Percentiles rank a stretch among this genome's conserved stretches.
These are phyloP conservation scores for Phytophthora pluvialis DNA, from an alignment of 352 stramenopile genomes.

Conservation along the genomic window DNA sequence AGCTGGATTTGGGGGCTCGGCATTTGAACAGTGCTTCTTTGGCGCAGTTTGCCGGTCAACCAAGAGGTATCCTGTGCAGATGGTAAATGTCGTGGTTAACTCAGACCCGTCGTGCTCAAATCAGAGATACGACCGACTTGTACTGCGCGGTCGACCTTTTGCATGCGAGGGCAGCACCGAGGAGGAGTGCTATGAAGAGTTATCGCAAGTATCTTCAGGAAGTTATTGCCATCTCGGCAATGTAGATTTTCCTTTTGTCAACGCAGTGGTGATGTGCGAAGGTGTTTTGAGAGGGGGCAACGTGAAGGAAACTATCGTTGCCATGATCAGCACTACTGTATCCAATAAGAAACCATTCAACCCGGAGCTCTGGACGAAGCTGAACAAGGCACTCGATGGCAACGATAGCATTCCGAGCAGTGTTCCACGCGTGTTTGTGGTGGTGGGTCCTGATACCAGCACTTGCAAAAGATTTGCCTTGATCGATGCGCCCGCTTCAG, in stretches of 20 bases:
- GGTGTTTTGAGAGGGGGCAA: constrained; percentile 24
- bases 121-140: constrained; percentile 35
- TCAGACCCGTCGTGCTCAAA: constrained; percentile 31
- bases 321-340: constrained; percentile 25
- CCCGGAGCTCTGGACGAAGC: constrained; percentile 11
- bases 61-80: constrained; percentile 16
- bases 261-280: constrained; percentile 35
- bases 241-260: constrained; percentile 20
- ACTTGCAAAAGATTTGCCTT: constrained; percentile 30
- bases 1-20: constrained; percentile 22
- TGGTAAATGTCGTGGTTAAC: constrained; percentile 33
- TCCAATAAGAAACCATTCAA: constrained; percentile 27
- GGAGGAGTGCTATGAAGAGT: constrained; percentile 21
- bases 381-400: constrained; percentile 27
- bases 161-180: constrained; percentile 13
- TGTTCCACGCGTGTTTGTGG: constrained; percentile 29
- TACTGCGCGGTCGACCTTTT: constrained; percentile 16
- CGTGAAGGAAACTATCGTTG: constrained; percentile 29
- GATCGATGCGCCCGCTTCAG: constrained; percentile 17
- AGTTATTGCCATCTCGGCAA: constrained; percentile 29
- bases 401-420: constrained; percentile 13
- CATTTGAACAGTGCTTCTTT: constrained; percentile 32
- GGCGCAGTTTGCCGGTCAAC: constrained; percentile 21
- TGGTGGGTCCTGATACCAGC: constrained; percentile 27
- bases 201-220: constrained; percentile 13